phyloP scores from a whole-genome alignment of 441 rosid genomes.

The Aleurites moluccanus region DNA sequence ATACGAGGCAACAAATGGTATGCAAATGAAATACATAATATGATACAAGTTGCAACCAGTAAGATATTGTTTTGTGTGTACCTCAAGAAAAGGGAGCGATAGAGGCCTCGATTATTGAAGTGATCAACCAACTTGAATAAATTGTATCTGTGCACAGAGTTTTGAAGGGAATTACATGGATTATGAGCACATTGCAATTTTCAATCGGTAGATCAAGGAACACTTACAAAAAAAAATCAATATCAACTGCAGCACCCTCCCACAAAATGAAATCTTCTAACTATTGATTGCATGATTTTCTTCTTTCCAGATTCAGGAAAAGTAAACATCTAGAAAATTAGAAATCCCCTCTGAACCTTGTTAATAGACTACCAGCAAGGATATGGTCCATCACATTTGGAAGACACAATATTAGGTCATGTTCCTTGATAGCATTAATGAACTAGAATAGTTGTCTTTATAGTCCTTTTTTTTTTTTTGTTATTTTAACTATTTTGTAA shows the following conservation, averaged over 20 bases:
- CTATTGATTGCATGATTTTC: not conserved
- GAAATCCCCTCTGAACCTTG: not conserved
- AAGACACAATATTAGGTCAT: not conserved
- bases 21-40: not conserved
- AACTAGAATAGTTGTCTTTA: no score
- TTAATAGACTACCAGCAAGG: not conserved
- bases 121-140: constrained; percentile 73
- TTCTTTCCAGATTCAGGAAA: not conserved
- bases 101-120: constrained; percentile 78
- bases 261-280: constrained; percentile 12
- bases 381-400: not conserved
- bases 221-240: constrained; percentile 5
- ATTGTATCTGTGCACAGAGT: constrained; percentile 67
- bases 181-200: not conserved
- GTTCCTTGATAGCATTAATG: no score
- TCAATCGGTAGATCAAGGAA: constrained; percentile 15
- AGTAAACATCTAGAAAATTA: not conserved
- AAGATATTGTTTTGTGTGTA: constrained; percentile 24
- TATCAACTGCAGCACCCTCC: not conserved
- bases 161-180: constrained; percentile 16
- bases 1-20: not conserved
- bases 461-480: no score
- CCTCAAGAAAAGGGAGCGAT: constrained; percentile 90
- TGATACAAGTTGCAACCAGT: no score
- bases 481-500: no score